Percentiles rank a stretch among this genome's conserved stretches.
These are phyloP conservation scores for Setomelanomma holmii DNA, from an alignment of 2,329 filamentous ascomycete species.

Conservation along the genomic window DNA sequence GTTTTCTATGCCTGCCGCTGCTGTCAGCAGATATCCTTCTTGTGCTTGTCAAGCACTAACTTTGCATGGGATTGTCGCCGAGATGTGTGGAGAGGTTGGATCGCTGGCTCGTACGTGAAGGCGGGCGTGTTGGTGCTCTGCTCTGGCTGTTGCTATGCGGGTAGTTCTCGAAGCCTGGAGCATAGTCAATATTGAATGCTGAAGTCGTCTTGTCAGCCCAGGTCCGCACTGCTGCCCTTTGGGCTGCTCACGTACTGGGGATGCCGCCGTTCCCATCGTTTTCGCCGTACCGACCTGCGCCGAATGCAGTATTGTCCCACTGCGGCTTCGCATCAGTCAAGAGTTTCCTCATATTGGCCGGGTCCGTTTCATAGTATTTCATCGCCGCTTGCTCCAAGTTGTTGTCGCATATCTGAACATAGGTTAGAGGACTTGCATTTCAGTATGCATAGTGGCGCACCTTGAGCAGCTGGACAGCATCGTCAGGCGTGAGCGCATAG, in stretches of 20 bases:
- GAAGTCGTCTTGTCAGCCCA: constrained; percentile 21
- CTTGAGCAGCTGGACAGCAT: constrained; percentile 27
- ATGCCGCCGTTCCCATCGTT: constrained; percentile 22
- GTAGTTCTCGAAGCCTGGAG: constrained; percentile 38
- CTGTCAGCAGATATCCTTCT: neutral
- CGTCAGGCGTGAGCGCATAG: constrained; percentile 20
- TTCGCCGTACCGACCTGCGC: constrained; percentile 40
- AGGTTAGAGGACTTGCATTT: neutral
- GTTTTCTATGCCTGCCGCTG: constrained; percentile 37
- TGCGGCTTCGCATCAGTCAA: constrained; percentile 27
- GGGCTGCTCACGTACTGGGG: constrained; percentile 35
- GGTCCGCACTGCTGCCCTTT: constrained; percentile 6
- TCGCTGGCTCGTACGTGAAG: constrained; percentile 43
- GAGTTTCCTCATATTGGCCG: constrained; percentile 23
- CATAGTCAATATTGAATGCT: constrained; percentile 48
- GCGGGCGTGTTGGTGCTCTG: constrained; percentile 45
- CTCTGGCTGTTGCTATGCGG: constrained; percentile 40
- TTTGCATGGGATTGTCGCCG: constrained; percentile 42
- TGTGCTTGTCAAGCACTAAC: constrained; percentile 27
- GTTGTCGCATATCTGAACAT: constrained; percentile 31
- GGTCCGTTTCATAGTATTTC: constrained; percentile 31
- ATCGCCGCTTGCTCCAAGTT: constrained; percentile 30
- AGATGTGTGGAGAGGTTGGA: constrained; percentile 38
- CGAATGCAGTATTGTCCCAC: constrained; percentile 44
- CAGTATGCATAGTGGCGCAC: no score